Conservation (phyloP, 2,329 filamentous ascomycete species). For the Aaosphaeria arxii region DNA sequence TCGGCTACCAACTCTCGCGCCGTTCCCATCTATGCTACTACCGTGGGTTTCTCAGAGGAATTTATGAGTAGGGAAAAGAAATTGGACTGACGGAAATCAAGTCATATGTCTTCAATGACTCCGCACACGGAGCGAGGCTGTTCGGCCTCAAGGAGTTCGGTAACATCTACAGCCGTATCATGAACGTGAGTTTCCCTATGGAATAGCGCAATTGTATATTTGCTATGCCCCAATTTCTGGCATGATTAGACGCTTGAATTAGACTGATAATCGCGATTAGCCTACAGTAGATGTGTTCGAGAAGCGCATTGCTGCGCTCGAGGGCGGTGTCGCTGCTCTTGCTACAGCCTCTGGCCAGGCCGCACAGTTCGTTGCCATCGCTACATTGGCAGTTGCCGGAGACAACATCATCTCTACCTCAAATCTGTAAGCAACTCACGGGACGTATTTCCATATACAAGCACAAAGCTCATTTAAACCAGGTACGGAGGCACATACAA, state of each 20-base stretch:
- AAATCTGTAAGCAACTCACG: constrained; percentile 54
- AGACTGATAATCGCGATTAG: constrained; percentile 39
- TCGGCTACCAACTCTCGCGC: constrained; percentile 80
- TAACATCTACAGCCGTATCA: constrained; percentile 96
- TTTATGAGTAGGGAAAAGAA: background rate
- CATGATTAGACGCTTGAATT: too few species aligned
- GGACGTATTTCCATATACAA: background rate
- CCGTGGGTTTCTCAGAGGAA: constrained; percentile 44
- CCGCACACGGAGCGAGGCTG: constrained; percentile 87
- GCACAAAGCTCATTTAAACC: background rate
- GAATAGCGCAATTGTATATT: background rate
- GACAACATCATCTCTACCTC: constrained; percentile 92
- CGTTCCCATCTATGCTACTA: constrained; percentile 93
- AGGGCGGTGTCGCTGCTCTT: constrained; percentile 84
- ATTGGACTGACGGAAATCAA: constrained; percentile 31
- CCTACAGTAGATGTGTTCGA: constrained; percentile 95
- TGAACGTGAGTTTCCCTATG: constrained; percentile 65
- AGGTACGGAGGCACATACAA: constrained; percentile 92
- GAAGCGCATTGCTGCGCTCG: constrained; percentile 91
- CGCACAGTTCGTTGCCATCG: constrained; percentile 87
- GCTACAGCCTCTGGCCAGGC: constrained; percentile 83
- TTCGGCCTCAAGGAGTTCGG: constrained; percentile 96
- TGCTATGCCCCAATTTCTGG: background rate
- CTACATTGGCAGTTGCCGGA: constrained; percentile 77
- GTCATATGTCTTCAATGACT: constrained; percentile 95